phyloP scores from a whole-genome alignment of 2,329 filamentous ascomycete genomes.

The Penicillium sp. region DNA sequence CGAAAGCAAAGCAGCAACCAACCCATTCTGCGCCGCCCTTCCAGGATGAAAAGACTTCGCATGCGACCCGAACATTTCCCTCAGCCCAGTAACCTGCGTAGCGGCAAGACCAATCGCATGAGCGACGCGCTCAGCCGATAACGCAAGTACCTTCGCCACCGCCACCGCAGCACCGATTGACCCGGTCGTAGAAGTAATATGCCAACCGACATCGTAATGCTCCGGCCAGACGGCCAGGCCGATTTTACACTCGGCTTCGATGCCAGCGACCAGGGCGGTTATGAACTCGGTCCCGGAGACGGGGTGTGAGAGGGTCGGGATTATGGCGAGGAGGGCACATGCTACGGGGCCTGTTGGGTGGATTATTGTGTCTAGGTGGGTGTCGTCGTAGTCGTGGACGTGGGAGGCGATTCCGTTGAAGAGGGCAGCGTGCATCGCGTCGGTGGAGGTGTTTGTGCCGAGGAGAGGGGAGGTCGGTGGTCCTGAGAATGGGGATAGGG shows the following conservation, averaged over 20 bases:
- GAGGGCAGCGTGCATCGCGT: constrained; percentile 52
- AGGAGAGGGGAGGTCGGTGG: constrained; percentile 38
- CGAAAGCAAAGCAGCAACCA: constrained; percentile 49
- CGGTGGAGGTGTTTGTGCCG: constrained; percentile 30
- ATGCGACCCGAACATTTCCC: constrained; percentile 38
- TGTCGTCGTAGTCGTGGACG: constrained; percentile 58
- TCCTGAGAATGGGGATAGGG: constrained; percentile 41
- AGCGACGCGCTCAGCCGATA: constrained; percentile 28
- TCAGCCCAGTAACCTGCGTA: constrained; percentile 53
- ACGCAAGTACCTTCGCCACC: constrained; percentile 12
- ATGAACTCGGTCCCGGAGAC: constrained; percentile 50
- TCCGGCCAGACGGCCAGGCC: constrained; percentile 53
- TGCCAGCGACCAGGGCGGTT: constrained; percentile 51
- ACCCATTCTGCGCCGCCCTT: constrained; percentile 52
- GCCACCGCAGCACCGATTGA: constrained; percentile 54
- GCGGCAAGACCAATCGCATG: constrained; percentile 55
- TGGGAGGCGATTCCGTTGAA: constrained; percentile 57
- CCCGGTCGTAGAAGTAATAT: constrained; percentile 35
- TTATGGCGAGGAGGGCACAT: constrained; percentile 45
- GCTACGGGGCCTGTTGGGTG: constrained; percentile 55
- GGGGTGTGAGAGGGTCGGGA: constrained; percentile 38
- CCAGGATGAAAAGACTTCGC: constrained; percentile 57
- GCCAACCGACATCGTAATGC: constrained; percentile 57
- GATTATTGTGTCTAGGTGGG: constrained; percentile 56
- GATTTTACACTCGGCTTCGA: constrained; percentile 54